Evolutionary conservation across 2,329 filamentous ascomycete species (phyloP), one percentile per base, ranked within the genome.

Genomic region (Trichoderma polysporum): DNA sequence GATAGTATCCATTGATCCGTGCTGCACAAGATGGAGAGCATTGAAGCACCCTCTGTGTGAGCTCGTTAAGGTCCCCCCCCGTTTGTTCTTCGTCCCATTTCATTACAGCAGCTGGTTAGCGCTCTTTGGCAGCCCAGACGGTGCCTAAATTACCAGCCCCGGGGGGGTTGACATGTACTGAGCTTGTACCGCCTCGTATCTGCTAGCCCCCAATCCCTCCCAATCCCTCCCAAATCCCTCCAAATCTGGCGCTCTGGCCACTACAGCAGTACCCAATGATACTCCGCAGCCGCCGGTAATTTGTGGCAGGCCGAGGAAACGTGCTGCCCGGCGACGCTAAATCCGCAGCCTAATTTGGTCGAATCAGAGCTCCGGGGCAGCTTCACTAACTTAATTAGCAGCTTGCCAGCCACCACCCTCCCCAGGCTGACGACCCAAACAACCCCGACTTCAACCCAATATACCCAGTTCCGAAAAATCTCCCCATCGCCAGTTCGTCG

Each of bases 401-500:
- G 33, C 54, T 56, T 49, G 53, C 53, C 63, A 66, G 62, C 62
- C 63, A 58, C 53, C 63, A 49, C 35, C 50, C 22, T 27, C 35
- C 49, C 50, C 58, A 66, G 64, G 65, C 65, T 56, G 65, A 62
- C 65, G 65, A 67, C 56, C 57, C 49, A 50, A 49, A 45, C 27
- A 31, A 39, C 64, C 64, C 64, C 56, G 58, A 66, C 56, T 53
- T 66, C 65, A 62, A 63, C 65, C 65, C 65, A 67, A 67, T 67
- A 56, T 60, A 58, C 63, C 45, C 54, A 57, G 37, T 47, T 65
- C 54, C 45, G 54, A 22, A 58, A 63, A 57, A 25, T 41, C 63
- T 33, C 45, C 45, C 53, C 54, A 59, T 59, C 54, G 45, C 53
- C 31, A 49, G 37, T 19, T 37, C 39, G n/a, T 66, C 45, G 31